Evolutionary conservation across 78 protist genomes (phyloP).

Genomic region (Dictyostelium intermedium): DNA sequence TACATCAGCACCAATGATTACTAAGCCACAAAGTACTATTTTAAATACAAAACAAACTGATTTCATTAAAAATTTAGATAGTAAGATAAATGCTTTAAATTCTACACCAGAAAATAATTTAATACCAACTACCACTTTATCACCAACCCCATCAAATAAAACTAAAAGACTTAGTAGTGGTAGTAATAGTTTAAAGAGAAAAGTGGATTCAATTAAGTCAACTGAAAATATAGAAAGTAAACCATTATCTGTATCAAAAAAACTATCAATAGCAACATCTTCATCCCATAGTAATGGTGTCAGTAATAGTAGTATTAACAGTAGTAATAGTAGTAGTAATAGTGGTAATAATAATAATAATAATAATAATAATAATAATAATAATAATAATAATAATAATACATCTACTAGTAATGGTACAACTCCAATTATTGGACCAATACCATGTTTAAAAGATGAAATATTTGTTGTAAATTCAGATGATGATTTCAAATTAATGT

Average conservation of each 20-base stretch:
- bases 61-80: slow-evolving; percentile 5
- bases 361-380: not conserved
- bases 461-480: slow-evolving; percentile 2
- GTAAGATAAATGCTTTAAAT: not conserved
- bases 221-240: not conserved
- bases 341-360: not conserved
- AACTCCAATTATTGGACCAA: not conserved
- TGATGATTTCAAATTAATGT: not conserved
- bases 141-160: not conserved
- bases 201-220: not conserved
- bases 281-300: not conserved
- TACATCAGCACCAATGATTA: not conserved
- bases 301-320: not conserved
- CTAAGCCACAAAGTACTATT: not conserved
- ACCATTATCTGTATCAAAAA: not conserved
- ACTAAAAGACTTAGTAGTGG: not conserved
- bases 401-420: not conserved
- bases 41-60: not conserved
- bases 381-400: not conserved
- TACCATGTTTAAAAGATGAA: not conserved
- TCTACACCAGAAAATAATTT: not conserved
- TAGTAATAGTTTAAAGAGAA: slow-evolving; percentile 13
- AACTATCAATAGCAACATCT: not conserved
- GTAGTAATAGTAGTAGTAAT: not conserved
- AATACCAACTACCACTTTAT: not conserved